These are phyloP conservation scores for Alternaria ventricosa DNA, from an alignment of 2,329 filamentous ascomycete species.

Conservation along the genomic window DNA sequence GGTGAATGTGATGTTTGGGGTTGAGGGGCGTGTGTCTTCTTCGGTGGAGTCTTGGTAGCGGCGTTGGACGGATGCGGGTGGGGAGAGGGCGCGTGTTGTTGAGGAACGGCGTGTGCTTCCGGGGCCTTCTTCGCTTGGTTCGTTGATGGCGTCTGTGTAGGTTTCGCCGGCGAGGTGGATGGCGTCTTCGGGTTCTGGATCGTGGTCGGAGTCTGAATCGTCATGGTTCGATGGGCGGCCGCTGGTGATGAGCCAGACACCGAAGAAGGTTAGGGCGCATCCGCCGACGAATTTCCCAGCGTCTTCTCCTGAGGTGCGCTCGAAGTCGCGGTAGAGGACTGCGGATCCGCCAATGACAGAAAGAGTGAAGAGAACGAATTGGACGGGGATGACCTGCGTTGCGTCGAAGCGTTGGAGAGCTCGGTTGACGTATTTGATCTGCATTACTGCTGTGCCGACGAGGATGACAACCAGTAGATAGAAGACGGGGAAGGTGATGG, in stretches of 20 bases:
- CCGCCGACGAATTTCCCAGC: constrained; percentile 87
- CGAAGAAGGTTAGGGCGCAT: constrained; percentile 90
- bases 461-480: constrained; percentile 84
- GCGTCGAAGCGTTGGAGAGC: constrained; percentile 92
- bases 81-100: constrained; percentile 29
- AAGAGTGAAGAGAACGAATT: constrained; percentile 95
- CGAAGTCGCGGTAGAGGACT: constrained; percentile 92
- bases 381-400: constrained; percentile 95
- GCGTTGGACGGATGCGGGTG: constrained; percentile 29
- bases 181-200: constrained; percentile 50
- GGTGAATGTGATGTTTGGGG: constrained; percentile 33
- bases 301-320: constrained; percentile 75
- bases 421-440: constrained; percentile 95
- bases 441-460: constrained; percentile 86
- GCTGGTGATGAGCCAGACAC: constrained; percentile 96
- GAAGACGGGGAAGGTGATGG: constrained; percentile 89
- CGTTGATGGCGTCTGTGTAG: constrained; percentile 39
- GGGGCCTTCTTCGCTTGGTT: constrained; percentile 4
- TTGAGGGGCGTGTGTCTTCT: constrained; percentile 25
- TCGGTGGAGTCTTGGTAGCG: constrained; percentile 21
- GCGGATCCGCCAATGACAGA: constrained; percentile 95
- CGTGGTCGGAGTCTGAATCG: constrained; percentile 62
- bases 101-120: constrained; percentile 31
- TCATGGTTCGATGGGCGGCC: constrained; percentile 59
- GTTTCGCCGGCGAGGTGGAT: constrained; percentile 52